Base-by-base conservation (phyloP, 148 eudicot genomes). In the Suaeda aralocaspica region DNA sequence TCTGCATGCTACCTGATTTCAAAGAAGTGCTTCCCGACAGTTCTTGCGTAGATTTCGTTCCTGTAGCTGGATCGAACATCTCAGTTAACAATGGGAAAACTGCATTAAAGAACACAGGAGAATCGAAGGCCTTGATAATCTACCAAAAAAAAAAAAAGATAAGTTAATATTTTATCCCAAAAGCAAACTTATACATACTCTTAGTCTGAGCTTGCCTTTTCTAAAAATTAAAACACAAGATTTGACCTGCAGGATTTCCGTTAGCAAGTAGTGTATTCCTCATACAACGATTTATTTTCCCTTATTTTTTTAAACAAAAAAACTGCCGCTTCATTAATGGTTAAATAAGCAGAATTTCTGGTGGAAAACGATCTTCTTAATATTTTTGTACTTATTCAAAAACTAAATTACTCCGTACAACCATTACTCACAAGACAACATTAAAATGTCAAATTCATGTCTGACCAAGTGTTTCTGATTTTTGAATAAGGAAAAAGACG, bases 61-160 rank as follows among this genome's bases (percentile, higher is more conserved):
- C 68, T 52, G 63, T 62, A 67, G 64, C 67, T 33, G 84, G 74
- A 71, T 74, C 82, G 77, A 87, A 87, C 84, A 87, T 84, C 51
- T 93, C 98, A 72, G 69, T 72, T 48, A 93, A 71, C 64, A 82
- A 67, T 39, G 96, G 96, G 72, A 91, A 85, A 42, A 84, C 89
- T 66, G 77, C 77, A 72, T 82, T 84, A 55, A 90, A 87, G 80
- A 84, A 83, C 64, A 74, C 87, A 9, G 95, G 91, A 64, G 68
- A 72, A 56, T 77, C 71, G 76, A 93, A 93, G 21, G 95, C 95
- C 80, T 85, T 87, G 66, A 93, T 75, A 68, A 90, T 85, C 98
- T 93, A 85, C 56, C 79, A 66, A 67, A 73, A 58, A 16, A 55
- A 28, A 39, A 56, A 69, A 30, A 67, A 51, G 22, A 24, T 34